Conservation (phyloP, 345 rosid species). For the Syzygium jambos region DNA sequence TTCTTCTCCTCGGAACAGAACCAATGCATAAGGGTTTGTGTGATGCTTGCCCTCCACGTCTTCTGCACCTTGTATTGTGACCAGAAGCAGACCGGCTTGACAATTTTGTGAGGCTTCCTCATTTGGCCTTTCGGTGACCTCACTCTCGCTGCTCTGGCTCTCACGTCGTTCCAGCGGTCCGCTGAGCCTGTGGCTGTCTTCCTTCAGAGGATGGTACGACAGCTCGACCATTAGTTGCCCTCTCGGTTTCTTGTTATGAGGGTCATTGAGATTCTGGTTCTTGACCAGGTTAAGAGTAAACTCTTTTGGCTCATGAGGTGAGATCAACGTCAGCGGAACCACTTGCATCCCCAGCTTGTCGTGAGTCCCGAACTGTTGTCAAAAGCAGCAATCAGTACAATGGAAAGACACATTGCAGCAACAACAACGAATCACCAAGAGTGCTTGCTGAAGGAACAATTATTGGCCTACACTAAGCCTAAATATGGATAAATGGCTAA, state of each 20-base stretch:
- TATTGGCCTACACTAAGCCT: not conserved
- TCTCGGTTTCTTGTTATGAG: slow-evolving; percentile 24
- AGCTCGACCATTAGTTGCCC: slow-evolving; percentile 36
- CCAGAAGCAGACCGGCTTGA: slow-evolving; percentile 27
- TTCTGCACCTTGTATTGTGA: slow-evolving; percentile 27
- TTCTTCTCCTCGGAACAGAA: slow-evolving; percentile 38
- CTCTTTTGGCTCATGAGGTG: slow-evolving; percentile 17
- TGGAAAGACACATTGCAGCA: not conserved
- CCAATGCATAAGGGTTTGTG: slow-evolving; percentile 32
- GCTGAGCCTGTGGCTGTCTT: slow-evolving; percentile 15
- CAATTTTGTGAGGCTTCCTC: not conserved
- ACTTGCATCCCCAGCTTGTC: slow-evolving; percentile 49
- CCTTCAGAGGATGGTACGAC: slow-evolving; percentile 30
- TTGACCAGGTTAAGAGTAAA: slow-evolving; percentile 29
- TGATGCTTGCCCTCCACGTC: slow-evolving; percentile 40
- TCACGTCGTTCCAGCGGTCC: slow-evolving; percentile 3
- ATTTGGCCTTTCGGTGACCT: not conserved
- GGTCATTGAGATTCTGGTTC: slow-evolving; percentile 23
- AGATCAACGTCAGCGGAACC: slow-evolving; percentile 26
- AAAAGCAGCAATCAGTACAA: not conserved
- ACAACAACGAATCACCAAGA: not conserved
- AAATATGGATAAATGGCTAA: not conserved
- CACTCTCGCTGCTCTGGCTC: not conserved
- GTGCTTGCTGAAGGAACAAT: not conserved
- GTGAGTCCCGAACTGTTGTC: slow-evolving; percentile 34